Percentiles rank a stretch among this genome's conserved stretches.
Evolutionary conservation across 2,329 filamentous ascomycete genomes (phyloP).

Genomic region (Lachnellula hyalina): DNA sequence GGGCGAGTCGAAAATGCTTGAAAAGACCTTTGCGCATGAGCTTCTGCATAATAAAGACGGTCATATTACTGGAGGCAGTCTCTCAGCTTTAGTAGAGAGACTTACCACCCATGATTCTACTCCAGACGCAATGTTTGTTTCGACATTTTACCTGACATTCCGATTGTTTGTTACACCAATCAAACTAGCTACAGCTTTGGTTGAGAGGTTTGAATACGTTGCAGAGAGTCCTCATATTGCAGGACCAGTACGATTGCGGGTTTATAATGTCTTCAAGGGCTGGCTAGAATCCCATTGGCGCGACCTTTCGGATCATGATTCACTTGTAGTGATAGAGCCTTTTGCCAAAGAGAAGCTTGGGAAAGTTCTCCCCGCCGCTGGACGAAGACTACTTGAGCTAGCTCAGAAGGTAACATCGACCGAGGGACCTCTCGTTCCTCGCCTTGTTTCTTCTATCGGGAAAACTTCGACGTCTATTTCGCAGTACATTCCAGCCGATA

Average conservation of each 20-base stretch:
- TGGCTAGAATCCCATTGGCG: constrained; percentile 98
- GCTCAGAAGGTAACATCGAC: constrained; percentile 70
- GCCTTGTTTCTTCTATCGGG: constrained; percentile 77
- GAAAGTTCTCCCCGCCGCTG: constrained; percentile 66
- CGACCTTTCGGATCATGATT: constrained; percentile 70
- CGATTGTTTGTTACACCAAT: constrained; percentile 80
- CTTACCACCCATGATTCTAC: constrained; percentile 90
- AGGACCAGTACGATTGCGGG: constrained; percentile 76
- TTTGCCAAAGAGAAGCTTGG: constrained; percentile 75
- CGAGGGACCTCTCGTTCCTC: constrained; percentile 72
- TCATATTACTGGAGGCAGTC: constrained; percentile 85
- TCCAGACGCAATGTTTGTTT: constrained; percentile 85
- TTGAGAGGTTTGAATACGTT: constrained; percentile 89
- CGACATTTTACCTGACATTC: constrained; percentile 95
- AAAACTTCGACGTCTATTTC: constrained; percentile 76
- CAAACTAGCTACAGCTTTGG: constrained; percentile 74
- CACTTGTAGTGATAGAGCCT: constrained; percentile 67
- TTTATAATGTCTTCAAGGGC: constrained; percentile 95
- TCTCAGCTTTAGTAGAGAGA: constrained; percentile 87
- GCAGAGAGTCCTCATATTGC: constrained; percentile 70
- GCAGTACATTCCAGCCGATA: constrained; percentile 65
- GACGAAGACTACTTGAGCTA: constrained; percentile 74
- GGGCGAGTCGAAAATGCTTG: constrained; percentile 76
- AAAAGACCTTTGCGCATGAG: constrained; percentile 87
- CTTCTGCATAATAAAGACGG: constrained; percentile 92